Evolutionary conservation across 164 flowering plant genomes (phyloP), one percentile per base, ranked within the genome.

Genomic region (Cinnamomum micranthum): DNA sequence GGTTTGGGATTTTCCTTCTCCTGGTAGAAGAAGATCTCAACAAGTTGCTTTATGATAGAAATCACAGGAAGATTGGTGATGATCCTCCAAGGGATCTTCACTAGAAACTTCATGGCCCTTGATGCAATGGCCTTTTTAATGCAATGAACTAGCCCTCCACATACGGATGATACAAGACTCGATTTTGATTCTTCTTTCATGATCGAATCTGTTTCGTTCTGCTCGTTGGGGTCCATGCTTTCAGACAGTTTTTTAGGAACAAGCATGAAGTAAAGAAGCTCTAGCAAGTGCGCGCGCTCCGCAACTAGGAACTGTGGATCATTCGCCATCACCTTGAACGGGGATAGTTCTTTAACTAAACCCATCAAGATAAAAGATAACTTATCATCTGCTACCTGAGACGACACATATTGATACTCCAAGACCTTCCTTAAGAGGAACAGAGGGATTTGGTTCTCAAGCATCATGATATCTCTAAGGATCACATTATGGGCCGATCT

Each of bases 371-470:
- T 22, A 50, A 27, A 13, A 22, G 22, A 55, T 14, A 55, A 6
- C n/a, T 6, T 20, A 15, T 14, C 60, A 15, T 55, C 60, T 0
- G 20, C 17, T 55, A 15, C 60, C 13, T 55, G 60, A 4, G 60
- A 20, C 19, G n/a, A 17, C 60, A 2, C 60, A 20, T 20, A 15
- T 15, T 20, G 60, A 15, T 17, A 55, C 1, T 55, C 60, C n/a
- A 6, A 52, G 27, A 52, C 20, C 47, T 59, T 27, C 12, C 17
- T 52, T 6, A 77, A 41, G 0, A 77, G 25, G 11, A 77, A 77
- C 5, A 77, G 60, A 1, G 79, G 79, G 31, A 77, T 77, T 47
- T 77, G 79, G 47, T 77, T 77, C 41, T 72, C 76, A 17, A 77
- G 33, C 79, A 77, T 72, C 6, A 71, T 50, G 2, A 73, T 58